These are phyloP conservation scores for Chlorella sp. DNA, from an alignment of 139 green algal species.

Conservation along the genomic window DNA sequence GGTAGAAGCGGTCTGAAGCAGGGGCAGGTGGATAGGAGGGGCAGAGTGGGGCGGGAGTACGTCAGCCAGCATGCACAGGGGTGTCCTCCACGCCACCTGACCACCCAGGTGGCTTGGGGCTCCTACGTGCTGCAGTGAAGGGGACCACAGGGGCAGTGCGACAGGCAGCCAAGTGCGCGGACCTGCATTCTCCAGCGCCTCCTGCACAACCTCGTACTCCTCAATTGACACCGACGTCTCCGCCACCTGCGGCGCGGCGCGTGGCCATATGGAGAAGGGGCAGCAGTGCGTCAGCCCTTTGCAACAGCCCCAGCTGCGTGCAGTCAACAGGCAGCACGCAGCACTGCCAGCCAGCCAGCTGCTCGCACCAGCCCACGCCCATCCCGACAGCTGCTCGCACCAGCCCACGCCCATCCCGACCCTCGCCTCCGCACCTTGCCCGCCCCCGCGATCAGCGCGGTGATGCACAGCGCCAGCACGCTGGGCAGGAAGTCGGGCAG, in stretches of 20 bases:
- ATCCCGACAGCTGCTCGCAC: too few species aligned
- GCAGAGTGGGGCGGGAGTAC: neutral
- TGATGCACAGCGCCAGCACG: conserved; percentile 14
- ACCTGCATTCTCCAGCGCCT: conserved; percentile 50
- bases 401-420: too few species aligned
- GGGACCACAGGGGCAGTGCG: too few species aligned
- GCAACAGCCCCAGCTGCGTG: too few species aligned
- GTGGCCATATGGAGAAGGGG: too few species aligned
- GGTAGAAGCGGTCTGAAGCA: conserved; percentile 31
- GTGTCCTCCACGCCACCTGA: too few species aligned
- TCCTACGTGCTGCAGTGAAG: neutral
- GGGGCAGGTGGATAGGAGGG: too few species aligned
- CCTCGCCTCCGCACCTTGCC: conserved; percentile 40
- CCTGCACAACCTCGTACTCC: conserved; percentile 47
- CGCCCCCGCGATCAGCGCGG: conserved; percentile 1
- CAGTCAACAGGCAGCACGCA: too few species aligned
- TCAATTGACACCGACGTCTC: conserved; percentile 30
- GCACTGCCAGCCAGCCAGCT: too few species aligned
- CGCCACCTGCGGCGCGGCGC: conserved; percentile 33
- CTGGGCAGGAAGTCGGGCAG: conserved; percentile 18
- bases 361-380: too few species aligned
- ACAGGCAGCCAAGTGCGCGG: neutral
- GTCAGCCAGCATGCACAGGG: neutral
- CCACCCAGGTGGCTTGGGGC: too few species aligned
- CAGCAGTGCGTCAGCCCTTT: too few species aligned